Percentiles rank a stretch among this genome's conserved stretches.
Conservation (phyloP, 2,329 filamentous ascomycete species). For the Diaporthe citrichinensis region DNA sequence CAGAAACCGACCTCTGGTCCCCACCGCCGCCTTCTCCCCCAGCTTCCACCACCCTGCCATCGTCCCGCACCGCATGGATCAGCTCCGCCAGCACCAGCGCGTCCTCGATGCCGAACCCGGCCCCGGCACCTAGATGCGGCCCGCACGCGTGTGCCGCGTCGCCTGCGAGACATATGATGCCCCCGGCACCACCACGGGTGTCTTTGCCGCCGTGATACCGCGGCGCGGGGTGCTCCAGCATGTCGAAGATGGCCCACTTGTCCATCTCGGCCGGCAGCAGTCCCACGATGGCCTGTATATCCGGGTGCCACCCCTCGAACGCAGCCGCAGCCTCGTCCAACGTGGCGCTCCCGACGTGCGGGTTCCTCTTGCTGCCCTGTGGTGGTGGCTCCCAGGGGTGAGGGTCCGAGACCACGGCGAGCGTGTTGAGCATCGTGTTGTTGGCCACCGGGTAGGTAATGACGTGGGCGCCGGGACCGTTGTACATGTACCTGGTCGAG, state of each 20-base stretch:
- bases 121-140: constrained; percentile 69
- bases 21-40: not conserved
- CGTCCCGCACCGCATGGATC: constrained; percentile 44
- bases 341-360: constrained; percentile 53
- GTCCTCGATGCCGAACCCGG: constrained; percentile 70
- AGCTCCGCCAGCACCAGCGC: constrained; percentile 59
- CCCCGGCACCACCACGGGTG: too few species aligned
- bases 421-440: constrained; percentile 70
- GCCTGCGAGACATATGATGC: constrained; percentile 64
- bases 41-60: constrained; percentile 7
- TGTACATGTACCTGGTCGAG: constrained; percentile 67
- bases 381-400: constrained; percentile 52
- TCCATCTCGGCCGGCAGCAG: constrained; percentile 64
- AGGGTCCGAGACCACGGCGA: constrained; percentile 60
- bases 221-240: constrained; percentile 59
- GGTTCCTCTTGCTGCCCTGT: constrained; percentile 43
- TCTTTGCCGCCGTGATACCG: constrained; percentile 58
- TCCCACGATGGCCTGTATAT: constrained; percentile 53
- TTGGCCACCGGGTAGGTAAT: constrained; percentile 73
- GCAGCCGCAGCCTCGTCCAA: constrained; percentile 57
- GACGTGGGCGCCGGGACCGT: constrained; percentile 69
- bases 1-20: not conserved
- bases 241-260: constrained; percentile 71
- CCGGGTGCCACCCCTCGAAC: constrained; percentile 58
- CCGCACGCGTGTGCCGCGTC: constrained; percentile 70